A percentile compares a stretch with the other conserved stretches of the same genome.
Evolutionary conservation across 306 rosid species (phyloP).

Genomic region (Fragaria ananassa): DNA sequence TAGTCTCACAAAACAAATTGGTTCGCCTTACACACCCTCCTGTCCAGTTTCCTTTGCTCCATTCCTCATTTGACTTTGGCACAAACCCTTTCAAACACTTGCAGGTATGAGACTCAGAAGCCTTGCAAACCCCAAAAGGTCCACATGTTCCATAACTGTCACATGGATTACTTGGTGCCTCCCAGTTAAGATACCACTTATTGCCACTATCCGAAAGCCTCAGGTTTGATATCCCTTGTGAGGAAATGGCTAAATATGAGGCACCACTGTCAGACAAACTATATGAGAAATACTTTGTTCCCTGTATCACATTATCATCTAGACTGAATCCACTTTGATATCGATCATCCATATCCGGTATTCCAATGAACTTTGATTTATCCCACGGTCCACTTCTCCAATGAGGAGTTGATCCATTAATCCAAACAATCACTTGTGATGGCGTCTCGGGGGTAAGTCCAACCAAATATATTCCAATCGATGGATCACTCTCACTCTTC

Average conservation of each 20-base stretch:
- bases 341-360: conserved; percentile 32
- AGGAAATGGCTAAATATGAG: background rate
- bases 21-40: background rate
- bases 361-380: conserved; percentile 34
- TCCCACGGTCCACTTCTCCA: conserved; percentile 26
- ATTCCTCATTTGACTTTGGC: background rate
- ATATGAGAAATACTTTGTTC: conserved; percentile 26
- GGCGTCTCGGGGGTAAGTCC: conserved; percentile 22
- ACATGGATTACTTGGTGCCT: background rate
- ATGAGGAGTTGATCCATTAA: conserved; percentile 25
- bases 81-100: background rate
- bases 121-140: background rate
- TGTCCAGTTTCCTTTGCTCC: background rate
- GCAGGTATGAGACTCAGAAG: background rate
- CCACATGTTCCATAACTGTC: conserved; percentile 12
- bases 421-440: conserved; percentile 40
- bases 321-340: conserved; percentile 30
- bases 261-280: background rate
- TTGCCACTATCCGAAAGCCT: too few species aligned
- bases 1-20: background rate
- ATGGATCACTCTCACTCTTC: conserved; percentile 42
- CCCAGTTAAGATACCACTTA: background rate
- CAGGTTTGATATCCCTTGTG: background rate
- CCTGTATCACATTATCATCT: conserved; percentile 18
- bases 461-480: conserved; percentile 28